Evolutionary conservation across 2,329 filamentous ascomycete species (phyloP).

Genomic region (Aspergillus ochraceus): DNA sequence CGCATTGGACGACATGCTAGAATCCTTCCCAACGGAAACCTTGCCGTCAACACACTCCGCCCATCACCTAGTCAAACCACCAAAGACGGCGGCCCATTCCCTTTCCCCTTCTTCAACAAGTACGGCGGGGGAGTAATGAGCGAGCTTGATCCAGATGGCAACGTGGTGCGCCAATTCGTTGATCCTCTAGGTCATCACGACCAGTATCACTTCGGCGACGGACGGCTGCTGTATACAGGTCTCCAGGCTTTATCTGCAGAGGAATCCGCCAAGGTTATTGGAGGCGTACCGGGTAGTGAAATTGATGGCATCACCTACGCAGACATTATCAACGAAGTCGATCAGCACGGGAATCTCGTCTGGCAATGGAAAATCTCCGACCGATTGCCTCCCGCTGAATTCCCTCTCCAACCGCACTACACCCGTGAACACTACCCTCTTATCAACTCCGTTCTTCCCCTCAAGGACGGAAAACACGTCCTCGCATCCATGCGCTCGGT

Average conservation of each 20-base stretch:
- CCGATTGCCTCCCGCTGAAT: slow-evolving; percentile 39
- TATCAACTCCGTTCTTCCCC: slow-evolving; percentile 45
- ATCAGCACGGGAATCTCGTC: slow-evolving; percentile 38
- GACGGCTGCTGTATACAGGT: slow-evolving; percentile 45
- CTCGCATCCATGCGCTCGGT: slow-evolving; percentile 46
- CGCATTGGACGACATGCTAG: slow-evolving; percentile 46
- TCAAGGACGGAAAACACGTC: slow-evolving; percentile 39
- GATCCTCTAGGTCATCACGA: slow-evolving; percentile 49
- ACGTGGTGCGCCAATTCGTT: slow-evolving; percentile 40
- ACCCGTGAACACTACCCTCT: slow-evolving; percentile 44
- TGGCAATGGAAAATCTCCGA: slow-evolving; percentile 49
- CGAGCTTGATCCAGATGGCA: slow-evolving; percentile 40
- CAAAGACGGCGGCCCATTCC: slow-evolving; percentile 27
- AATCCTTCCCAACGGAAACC: slow-evolving; percentile 46
- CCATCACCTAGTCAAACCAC: slow-evolving; percentile 17
- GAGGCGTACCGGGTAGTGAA: slow-evolving; percentile 45
- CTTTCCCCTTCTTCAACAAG: slow-evolving; percentile 49
- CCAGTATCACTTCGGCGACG: slow-evolving; percentile 47
- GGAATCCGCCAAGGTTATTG: slow-evolving; percentile 38
- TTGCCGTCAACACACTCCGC: slow-evolving; percentile 47
- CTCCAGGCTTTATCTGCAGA: slow-evolving; percentile 40
- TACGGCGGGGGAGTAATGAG: slow-evolving; percentile 50
- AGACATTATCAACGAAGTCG: slow-evolving; percentile 47
- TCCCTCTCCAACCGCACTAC: slow-evolving; percentile 39
- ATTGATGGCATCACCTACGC: slow-evolving; percentile 27